Base-by-base conservation (phyloP, 345 rosid species). In the Physaria fendleri region DNA sequence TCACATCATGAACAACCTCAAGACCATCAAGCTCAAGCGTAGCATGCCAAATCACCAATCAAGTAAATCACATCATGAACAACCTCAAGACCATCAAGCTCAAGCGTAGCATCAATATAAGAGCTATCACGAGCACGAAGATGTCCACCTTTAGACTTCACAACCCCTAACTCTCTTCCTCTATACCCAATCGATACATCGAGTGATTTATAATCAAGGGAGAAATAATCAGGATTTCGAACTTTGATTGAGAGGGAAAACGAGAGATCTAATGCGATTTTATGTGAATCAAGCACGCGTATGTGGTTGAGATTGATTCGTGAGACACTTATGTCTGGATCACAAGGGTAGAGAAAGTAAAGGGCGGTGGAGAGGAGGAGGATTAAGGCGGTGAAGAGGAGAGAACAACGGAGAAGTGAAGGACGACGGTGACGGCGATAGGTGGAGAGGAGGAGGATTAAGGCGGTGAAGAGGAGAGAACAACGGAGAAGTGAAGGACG, bases 81-180 rank as follows among this genome's bases (percentile, higher is more conserved):
- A 37, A 92, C 74, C 76, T 81, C 81, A 8, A 83, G 71, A 23
- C 87, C 98, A 45, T 92, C 70, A 27, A 88, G 75, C 46, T 81
- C 88, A n/a, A 92, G 93, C 27, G 82, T 77, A 0, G 96, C 90
- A 58, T 84, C 45, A 43, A 92, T 74, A 22, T 79, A 86, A 25
- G 89, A 86, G 45, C 80, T 73, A 52, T 78, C 83, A 38, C 91
- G 69, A 6, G 91, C 89, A 52, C 79, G 75, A 35, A 92, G 50
- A 32, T 56, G 67, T 16, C 82, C 91, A 8, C 95, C 91, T 1
- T 18, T 29, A 8, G 95, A 81, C 11, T 48, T 76, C 10, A 78
- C 89, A 33, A 80, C 17, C 64, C 95, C 97, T 44, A 92, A 73
- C 78, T 83, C 79, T 66, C 82, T 78, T 62, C 85, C 97, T 68